Evolutionary conservation across 2,329 filamentous ascomycete genomes (phyloP), one percentile per base, ranked within the genome.

Genomic region (Colletotrichum nymphaeae): DNA sequence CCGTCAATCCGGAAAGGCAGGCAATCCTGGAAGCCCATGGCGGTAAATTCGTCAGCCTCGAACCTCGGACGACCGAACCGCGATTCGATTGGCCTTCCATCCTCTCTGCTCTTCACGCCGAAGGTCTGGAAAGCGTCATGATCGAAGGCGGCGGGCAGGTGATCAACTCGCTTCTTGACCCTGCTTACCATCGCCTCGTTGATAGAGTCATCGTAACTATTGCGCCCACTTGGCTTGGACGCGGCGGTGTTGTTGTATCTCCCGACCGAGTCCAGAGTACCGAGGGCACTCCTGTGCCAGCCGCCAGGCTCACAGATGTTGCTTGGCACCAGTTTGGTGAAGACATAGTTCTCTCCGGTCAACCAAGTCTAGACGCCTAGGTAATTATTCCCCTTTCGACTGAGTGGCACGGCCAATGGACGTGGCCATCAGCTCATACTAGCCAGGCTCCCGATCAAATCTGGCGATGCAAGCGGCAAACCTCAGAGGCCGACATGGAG

Each of bases 201-300:
- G 89, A 94, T 79, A 93, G 93, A 2, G 92, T 98, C 62, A 93
- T 98, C 77, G 88, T 98, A 71, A 98, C 96, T 0, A 91, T 98
- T 78, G 95, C 96, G 3, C 96, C 96, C 9, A 94, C 92, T 0
- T 98, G 95, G 90, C 87, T 98, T n/a, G 96, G 96, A 1, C 87
- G 89, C 73, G 94, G 94, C 2, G 95, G 95, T 8, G 94, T 98
- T 11, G 87, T 91, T 12, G 94, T 98, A 3, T 92, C 91, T 59
- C 96, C 95, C 2, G 86, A 90, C 24, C 86, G 90, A 42, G 88
- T 87, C 53, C 78, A 81, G 3, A 87, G 88, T 69, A 81, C 83
- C 2, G 80, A 86, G 22, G 90, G 88, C 3, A 83, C 84, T 58
- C 87, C 88, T 5, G 82, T 89, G 60, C 87, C 93, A 7, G 91